phyloP scores from a whole-genome alignment of 2,329 filamentous ascomycete genomes.

The Fusarium neocosmosporiellum region DNA sequence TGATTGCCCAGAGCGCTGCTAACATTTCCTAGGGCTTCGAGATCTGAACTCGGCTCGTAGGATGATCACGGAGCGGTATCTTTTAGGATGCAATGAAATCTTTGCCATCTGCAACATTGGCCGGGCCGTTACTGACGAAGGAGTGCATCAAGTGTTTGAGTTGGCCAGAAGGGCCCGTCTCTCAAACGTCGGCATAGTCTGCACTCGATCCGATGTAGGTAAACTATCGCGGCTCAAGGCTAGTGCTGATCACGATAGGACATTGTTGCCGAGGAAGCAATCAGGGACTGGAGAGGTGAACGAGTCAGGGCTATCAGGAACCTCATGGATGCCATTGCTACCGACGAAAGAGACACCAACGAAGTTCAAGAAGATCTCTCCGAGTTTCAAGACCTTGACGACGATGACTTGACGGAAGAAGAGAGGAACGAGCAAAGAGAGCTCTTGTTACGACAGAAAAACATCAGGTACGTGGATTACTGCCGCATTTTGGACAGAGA shows the following conservation, averaged over 20 bases:
- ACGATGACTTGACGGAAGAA: slow-evolving; percentile 13
- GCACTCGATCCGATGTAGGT: slow-evolving; percentile 55
- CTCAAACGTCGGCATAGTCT: slow-evolving; percentile 56
- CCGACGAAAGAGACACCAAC: slow-evolving; percentile 1
- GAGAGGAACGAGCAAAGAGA: background rate
- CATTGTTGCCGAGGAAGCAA: slow-evolving; percentile 48
- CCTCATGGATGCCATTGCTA: slow-evolving; percentile 24
- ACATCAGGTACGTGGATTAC: background rate
- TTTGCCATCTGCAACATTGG: slow-evolving; percentile 57
- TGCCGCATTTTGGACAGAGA: accelerated
- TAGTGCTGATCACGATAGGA: slow-evolving; percentile 30
- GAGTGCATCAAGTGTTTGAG: slow-evolving; percentile 54
- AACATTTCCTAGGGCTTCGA: slow-evolving; percentile 49
- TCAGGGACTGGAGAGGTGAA: slow-evolving; percentile 45
- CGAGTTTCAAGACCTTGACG: background rate
- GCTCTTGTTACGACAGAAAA: background rate
- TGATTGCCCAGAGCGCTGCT: background rate
- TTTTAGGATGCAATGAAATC: slow-evolving; percentile 59
- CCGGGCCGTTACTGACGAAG: slow-evolving; percentile 54
- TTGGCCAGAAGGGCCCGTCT: slow-evolving; percentile 52
- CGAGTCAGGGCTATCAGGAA: slow-evolving; percentile 29
- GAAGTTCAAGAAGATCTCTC: slow-evolving; percentile 23
- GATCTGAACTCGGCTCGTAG: slow-evolving; percentile 58
- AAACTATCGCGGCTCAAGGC: accelerated
- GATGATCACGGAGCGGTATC: slow-evolving; percentile 57